A percentile compares a stretch with the other conserved stretches of the same genome.
Evolutionary conservation across 1,284 basidiomycete genomes (phyloP).

Genomic region (Athelia psychrophila): DNA sequence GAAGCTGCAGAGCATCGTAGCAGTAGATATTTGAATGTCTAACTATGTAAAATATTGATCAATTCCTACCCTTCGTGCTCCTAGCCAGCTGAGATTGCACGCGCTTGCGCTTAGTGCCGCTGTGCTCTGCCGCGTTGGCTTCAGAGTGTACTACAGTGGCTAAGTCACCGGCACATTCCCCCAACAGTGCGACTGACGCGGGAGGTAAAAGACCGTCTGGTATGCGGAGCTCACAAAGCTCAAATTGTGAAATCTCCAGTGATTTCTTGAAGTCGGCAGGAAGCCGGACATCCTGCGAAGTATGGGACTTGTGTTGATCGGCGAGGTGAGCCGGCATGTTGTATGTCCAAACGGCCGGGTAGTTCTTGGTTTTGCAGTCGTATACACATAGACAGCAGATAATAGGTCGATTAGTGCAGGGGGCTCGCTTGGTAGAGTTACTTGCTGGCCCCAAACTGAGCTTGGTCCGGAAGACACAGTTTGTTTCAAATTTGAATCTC

Average conservation of each 20-base stretch:
- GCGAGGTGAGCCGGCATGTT: background rate
- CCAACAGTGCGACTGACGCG: no score
- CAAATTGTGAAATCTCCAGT: background rate
- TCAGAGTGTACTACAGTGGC: no score
- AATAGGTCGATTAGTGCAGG: background rate
- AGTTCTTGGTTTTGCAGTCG: background rate
- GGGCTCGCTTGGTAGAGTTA: background rate
- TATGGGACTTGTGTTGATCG: background rate
- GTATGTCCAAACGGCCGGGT: background rate
- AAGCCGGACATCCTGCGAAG: background rate
- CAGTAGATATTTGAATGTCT: no score
- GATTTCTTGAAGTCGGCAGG: background rate
- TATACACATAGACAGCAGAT: background rate
- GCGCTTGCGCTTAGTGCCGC: no score
- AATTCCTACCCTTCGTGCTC: no score
- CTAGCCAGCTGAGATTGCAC: no score
- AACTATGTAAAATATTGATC: no score
- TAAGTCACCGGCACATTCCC: no score
- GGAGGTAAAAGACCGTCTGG: background rate
- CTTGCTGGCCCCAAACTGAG: background rate
- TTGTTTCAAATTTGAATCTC: no score
- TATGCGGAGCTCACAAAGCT: background rate
- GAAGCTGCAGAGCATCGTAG: no score
- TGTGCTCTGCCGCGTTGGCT: no score
- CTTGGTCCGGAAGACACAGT: background rate